Base-by-base conservation (phyloP, 1,284 basidiomycete species). In the Chalciporus sp. region DNA sequence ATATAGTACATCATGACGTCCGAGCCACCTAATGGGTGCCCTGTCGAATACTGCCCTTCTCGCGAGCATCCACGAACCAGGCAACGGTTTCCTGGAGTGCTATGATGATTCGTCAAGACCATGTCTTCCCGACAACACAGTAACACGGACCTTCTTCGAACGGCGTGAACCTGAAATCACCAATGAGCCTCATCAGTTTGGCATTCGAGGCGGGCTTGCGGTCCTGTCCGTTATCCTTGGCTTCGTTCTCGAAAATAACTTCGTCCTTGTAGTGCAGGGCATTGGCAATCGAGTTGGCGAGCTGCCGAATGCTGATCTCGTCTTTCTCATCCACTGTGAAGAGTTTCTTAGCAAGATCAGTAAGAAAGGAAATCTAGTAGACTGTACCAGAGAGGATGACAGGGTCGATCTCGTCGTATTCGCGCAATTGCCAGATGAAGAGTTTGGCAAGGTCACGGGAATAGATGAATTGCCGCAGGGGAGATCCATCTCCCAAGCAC, bases 121-220 rank as follows among this genome's bases (percentile, higher is more conserved):
- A 42, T 31, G 29, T 20, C 16, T 6, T 23, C 48, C 35, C n/a
- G 53, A 41, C 19, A 23, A 47, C 50, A 23, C 43, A 71, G 60
- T 83, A 28, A 41, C 28, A 64, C 76, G 41, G 58, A 90, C 89
- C 90, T 71, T 81, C 60, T 14, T 90, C 80, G 65, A 95, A 95
- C 7, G 92, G 92, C 39, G 93, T 95, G 72, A 95, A 95, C 69
- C 86, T 65, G 73, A 94, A 95, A 8, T 79, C 83, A 33, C 84
- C 83, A 37, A 93, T 84, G 40, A 89, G 73, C 20, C 72, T 74
- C 31, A 90, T 67, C 6, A 95, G 75, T 72, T 94, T 95, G 65
- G 82, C 85, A 72, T 96, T 96, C 42, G 90, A 92, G n/a, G 94
- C 94, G 0, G 93, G 92, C 74, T 95, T 95, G 61, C 94, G 87